Percentiles rank a stretch among this genome's conserved stretches.
These are phyloP conservation scores for Puccinia coronata DNA, from an alignment of 1,284 basidiomycete genomes.

Conservation along the genomic window DNA sequence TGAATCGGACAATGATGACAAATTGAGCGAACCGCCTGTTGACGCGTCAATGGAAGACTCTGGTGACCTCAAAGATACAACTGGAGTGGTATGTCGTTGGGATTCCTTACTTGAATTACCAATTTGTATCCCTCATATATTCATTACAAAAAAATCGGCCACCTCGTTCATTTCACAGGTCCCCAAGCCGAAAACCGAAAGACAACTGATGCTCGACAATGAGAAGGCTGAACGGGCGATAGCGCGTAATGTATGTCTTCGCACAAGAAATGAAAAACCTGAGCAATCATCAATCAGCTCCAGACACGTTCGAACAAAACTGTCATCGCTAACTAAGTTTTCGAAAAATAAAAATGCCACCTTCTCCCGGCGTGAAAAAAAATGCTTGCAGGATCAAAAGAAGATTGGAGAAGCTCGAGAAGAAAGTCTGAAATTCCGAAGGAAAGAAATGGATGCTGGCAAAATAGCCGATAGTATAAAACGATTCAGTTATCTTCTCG, in stretches of 20 bases:
- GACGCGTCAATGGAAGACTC: background rate
- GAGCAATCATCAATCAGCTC: background rate
- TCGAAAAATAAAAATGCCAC: background rate
- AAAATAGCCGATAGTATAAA: constrained; percentile 74
- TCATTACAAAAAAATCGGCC: background rate
- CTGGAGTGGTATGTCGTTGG: constrained; percentile 6
- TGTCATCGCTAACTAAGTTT: background rate
- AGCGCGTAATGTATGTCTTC: constrained; percentile 49
- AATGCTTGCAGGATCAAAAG: constrained; percentile 36
- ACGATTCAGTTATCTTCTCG: constrained; percentile 88
- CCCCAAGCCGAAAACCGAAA: constrained; percentile 12
- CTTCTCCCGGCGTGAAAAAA: background rate
- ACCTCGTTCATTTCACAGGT: background rate
- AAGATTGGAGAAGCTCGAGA: constrained; percentile 42
- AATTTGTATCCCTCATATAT: background rate
- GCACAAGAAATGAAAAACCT: background rate
- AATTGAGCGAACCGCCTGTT: background rate
- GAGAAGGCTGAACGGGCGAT: constrained; percentile 45
- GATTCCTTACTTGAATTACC: background rate
- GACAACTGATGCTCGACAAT: constrained; percentile 34
- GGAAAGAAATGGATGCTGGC: constrained; percentile 46
- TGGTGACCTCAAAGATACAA: background rate
- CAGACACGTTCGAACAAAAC: background rate
- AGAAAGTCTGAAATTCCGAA: constrained; percentile 35
- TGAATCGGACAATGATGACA: background rate